Base-by-base conservation (phyloP, 2,329 filamentous ascomycete genomes). In the Mycogone perniciosa region DNA sequence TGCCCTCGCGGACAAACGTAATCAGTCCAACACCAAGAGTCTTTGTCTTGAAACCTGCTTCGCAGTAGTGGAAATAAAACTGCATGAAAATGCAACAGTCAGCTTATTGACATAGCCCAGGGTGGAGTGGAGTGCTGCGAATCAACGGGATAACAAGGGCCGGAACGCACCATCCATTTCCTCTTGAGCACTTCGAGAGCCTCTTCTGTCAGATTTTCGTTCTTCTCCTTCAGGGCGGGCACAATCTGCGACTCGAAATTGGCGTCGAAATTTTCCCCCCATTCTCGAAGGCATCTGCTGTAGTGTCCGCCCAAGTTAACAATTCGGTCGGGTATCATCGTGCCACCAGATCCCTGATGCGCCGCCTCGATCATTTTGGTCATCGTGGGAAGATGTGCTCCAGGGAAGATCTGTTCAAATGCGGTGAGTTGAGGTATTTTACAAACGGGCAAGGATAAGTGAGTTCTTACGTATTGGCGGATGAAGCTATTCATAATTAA, bases 291-390 rank as follows among this genome's bases (percentile, higher is more conserved):
- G 0, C 85, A 82, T 60, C 84, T 86, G 13, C 81, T 77, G 61
- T 89, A 89, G 59, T 89, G 85, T 0, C 83, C 83, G 1, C 86
- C 85, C 42, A 89, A 88, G 59, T 89, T 89, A 60, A 87, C 78
- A 35, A 88, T 71, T 9, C 68, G 74, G 57, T 89, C 84, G 1
- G 88, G 76, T 9, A 89, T 76, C 6, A 89, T 71, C 0, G 77
- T 78, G 0, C 81, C 80, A 7, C 73, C 66, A 0, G 83, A 85
- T 33, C 81, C 81, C 29, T 72, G 71, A 38, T 75, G 77, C 56
- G 89, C 84, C 33, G 82, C 76, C 45, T 74, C 70, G 27, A 84
- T 66, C 13, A 84, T 67, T 56, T 82, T 76, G 10, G 73, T 78
- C 31, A 75, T 73, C 3, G 76, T 77, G 0, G 81, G 81, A 6